Conservation (phyloP, 192 early-diverging fungal species). For the Mortierella antarctica region DNA sequence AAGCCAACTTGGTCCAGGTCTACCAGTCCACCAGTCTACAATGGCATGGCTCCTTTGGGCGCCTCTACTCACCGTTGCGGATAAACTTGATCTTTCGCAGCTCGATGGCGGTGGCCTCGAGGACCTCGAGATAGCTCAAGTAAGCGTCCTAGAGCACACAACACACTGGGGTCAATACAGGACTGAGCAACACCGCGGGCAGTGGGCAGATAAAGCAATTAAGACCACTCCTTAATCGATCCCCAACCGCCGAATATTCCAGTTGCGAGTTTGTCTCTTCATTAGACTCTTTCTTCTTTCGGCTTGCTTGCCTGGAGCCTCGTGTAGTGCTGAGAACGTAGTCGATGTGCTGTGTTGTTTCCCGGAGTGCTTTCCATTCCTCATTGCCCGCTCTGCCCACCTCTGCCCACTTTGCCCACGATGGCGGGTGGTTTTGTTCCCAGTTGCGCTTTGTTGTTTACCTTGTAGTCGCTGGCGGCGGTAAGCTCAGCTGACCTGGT, state of each 20-base stretch:
- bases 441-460: slow-evolving; percentile 12
- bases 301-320: no score
- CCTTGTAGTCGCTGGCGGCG: slow-evolving; percentile 55
- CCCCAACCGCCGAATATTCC: no score
- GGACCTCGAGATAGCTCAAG: slow-evolving; percentile 49
- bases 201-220: background rate
- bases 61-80: slow-evolving; percentile 44
- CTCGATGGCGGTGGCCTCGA: slow-evolving; percentile 52
- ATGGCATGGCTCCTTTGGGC: no score
- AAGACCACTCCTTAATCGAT: no score
- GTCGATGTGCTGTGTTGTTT: no score
- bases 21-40: no score
- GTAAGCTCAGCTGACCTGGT: slow-evolving; percentile 42
- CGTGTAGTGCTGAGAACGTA: no score
- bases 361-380: no score
- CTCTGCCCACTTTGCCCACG: background rate
- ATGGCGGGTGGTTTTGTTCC: background rate
- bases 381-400: background rate
- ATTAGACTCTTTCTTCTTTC: no score
- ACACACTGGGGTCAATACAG: background rate
- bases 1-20: no score
- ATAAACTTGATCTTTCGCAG: slow-evolving; percentile 64
- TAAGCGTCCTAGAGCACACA: slow-evolving; percentile 60
- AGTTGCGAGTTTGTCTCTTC: no score
- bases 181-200: background rate